A percentile compares a stretch with the other conserved stretches of the same genome.
Evolutionary conservation across 768 basidiomycete genomes (phyloP).

Genomic region (Termitomyces sp.): DNA sequence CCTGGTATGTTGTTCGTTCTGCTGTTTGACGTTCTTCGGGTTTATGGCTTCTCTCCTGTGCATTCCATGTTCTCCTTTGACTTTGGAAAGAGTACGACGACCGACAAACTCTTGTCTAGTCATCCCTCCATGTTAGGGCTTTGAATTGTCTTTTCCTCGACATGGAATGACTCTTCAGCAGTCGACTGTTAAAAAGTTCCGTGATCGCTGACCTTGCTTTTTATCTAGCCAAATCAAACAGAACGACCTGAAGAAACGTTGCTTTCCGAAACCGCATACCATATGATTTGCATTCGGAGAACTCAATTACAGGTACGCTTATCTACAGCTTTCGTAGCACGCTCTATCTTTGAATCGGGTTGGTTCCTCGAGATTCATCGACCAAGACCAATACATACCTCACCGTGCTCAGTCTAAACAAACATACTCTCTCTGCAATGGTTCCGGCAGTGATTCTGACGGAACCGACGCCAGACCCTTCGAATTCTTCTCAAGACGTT

Average conservation of each 20-base stretch:
- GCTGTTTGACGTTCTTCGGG: neutral
- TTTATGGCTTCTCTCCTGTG: too few relatives aligned
- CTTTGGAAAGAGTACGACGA: neutral
- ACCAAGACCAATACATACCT: neutral
- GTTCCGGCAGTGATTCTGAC: conserved; percentile 12
- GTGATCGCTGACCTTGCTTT: neutral
- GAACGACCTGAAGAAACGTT: neutral
- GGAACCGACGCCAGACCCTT: conserved; percentile 10
- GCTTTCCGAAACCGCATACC: neutral
- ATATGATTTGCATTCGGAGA: too few relatives aligned
- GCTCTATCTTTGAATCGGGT: neutral
- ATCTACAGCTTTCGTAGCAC: neutral
- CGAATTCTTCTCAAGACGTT: neutral
- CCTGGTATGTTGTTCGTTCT: conserved; percentile 1
- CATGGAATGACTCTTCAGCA: too few relatives aligned
- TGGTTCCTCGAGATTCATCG: neutral
- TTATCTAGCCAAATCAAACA: conserved; percentile 1
- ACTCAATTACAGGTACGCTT: neutral
- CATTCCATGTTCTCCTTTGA: neutral
- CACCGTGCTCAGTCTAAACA: neutral
- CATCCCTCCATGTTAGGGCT: neutral
- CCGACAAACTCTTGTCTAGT: neutral
- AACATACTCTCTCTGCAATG: neutral
- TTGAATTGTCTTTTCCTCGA: neutral
- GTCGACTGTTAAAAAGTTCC: too few relatives aligned